A percentile compares a stretch with the other conserved stretches of the same genome.
Conservation (phyloP, 2,329 filamentous ascomycete genomes). For the Aspergillus hortae region DNA sequence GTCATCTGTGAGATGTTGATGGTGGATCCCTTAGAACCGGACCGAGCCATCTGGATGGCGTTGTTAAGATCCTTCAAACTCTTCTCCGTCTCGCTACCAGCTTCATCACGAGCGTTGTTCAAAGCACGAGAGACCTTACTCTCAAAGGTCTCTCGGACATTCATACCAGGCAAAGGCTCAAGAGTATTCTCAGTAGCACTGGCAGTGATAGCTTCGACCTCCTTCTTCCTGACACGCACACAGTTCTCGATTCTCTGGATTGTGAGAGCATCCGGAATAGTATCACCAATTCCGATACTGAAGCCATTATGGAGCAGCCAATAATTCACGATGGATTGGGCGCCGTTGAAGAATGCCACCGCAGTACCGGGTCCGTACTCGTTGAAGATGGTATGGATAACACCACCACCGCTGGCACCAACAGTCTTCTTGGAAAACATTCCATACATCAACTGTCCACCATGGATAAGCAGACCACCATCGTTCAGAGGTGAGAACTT, state of each 20-base stretch:
- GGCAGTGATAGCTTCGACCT: conserved; percentile 71
- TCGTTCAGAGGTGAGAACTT: conserved; percentile 65
- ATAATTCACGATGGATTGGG: conserved; percentile 92
- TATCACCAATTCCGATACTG: conserved; percentile 98
- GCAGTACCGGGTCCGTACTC: conserved; percentile 82
- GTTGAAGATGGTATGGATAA: conserved; percentile 95
- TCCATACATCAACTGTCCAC: conserved; percentile 85
- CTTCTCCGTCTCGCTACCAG: conserved; percentile 86
- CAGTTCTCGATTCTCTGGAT: conserved; percentile 80
- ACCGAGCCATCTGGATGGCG: conserved; percentile 91
- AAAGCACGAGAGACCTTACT: conserved; percentile 92
- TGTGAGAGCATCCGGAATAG: conserved; percentile 82
- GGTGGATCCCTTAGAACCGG: conserved; percentile 95
- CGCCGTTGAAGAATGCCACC: conserved; percentile 93
- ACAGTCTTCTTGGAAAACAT: conserved; percentile 91
- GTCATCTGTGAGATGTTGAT: conserved; percentile 99
- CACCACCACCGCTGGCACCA: conserved; percentile 82
- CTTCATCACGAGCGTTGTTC: conserved; percentile 93
- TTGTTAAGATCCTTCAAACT: conserved; percentile 96
- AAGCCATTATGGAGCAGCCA: conserved; percentile 96
- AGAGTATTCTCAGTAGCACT: conserved; percentile 81
- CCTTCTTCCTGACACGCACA: conserved; percentile 75
- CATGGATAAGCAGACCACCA: conserved; percentile 75
- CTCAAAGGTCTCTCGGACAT: conserved; percentile 96
- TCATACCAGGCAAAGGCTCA: conserved; percentile 96